These are phyloP conservation scores for Tetrahymena malaccensis DNA, from an alignment of 73 alveolate genomes.

Conservation along the genomic window DNA sequence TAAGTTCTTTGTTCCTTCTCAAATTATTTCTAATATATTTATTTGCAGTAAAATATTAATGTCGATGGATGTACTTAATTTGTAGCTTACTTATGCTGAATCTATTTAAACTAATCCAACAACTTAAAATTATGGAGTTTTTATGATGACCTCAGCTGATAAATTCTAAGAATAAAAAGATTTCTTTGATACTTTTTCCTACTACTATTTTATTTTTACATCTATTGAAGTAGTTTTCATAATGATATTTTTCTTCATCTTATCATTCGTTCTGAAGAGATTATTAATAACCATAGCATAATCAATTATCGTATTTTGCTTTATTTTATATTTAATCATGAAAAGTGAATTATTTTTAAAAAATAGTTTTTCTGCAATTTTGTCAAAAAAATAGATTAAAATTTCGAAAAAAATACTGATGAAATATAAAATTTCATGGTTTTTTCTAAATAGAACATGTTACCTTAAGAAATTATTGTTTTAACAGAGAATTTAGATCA, in stretches of 20 bases:
- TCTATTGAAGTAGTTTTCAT: neutral
- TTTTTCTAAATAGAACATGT: neutral
- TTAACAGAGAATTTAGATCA: neutral
- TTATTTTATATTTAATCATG: neutral
- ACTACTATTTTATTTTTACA: neutral
- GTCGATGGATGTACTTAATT: neutral
- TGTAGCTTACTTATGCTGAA: neutral
- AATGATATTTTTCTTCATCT: neutral
- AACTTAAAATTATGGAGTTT: neutral
- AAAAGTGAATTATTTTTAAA: neutral
- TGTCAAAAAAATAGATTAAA: neutral
- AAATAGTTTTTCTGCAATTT: neutral
- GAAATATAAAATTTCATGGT: neutral
- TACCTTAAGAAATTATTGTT: neutral
- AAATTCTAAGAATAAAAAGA: neutral
- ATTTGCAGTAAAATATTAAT: neutral
- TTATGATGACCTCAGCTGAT: neutral
- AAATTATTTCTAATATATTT: neutral
- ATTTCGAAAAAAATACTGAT: neutral
- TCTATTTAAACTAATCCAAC: neutral
- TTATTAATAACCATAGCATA: neutral
- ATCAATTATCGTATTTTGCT: neutral
- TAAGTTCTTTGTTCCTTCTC: neutral
- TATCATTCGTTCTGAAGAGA: neutral
- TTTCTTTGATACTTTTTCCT: neutral